A percentile compares a stretch with the other conserved stretches of the same genome.
Evolutionary conservation across 495 filamentous ascomycete species (phyloP).

Genomic region (Thermochaetoides thermophila): DNA sequence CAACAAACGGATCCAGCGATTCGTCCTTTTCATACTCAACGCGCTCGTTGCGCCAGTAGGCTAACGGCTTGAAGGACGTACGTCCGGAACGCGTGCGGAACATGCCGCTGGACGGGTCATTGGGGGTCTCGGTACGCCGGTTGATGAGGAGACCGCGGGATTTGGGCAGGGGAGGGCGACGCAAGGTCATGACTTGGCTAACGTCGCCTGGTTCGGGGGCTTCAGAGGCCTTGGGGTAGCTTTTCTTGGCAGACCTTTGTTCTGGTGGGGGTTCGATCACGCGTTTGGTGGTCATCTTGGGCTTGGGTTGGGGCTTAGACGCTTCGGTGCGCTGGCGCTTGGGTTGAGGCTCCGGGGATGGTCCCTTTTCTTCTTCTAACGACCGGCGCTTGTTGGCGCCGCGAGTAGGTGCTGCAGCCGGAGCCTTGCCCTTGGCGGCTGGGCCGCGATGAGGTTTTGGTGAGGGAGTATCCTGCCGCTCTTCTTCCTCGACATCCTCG

Average conservation of each 20-base stretch:
- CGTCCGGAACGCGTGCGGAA: slow-evolving; percentile 40
- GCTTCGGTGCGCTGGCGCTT: slow-evolving; percentile 13
- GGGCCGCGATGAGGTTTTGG: too few relatives aligned
- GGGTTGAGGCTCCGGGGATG: slow-evolving; percentile 6
- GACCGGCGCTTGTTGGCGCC: slow-evolving; percentile 13
- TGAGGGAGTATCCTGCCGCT: too few relatives aligned
- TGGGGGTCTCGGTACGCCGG: slow-evolving; percentile 46
- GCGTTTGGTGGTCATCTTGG: slow-evolving; percentile 2
- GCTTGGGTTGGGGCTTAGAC: slow-evolving; percentile 2
- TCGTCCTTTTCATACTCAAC: slow-evolving; percentile 50
- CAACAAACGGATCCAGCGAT: slow-evolving; percentile 20
- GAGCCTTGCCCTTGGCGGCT: slow-evolving; percentile 9
- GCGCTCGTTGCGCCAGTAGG: slow-evolving; percentile 75
- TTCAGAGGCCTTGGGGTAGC: slow-evolving; percentile 23
- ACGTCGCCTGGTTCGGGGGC: slow-evolving; percentile 22
- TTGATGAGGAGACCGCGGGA: slow-evolving; percentile 53
- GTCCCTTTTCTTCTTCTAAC: slow-evolving; percentile 5
- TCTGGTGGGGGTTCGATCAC: slow-evolving; percentile 12
- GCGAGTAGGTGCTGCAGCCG: slow-evolving; percentile 1
- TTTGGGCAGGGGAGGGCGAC: slow-evolving; percentile 38
- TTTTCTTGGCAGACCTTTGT: slow-evolving; percentile 17
- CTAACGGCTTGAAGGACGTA: slow-evolving; percentile 55
- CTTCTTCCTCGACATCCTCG: too few relatives aligned
- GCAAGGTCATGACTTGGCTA: slow-evolving; percentile 23
- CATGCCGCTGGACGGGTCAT: slow-evolving; percentile 34